Conservation (phyloP, 2,329 filamentous ascomycete species). For the Xylariaceae sp. region DNA sequence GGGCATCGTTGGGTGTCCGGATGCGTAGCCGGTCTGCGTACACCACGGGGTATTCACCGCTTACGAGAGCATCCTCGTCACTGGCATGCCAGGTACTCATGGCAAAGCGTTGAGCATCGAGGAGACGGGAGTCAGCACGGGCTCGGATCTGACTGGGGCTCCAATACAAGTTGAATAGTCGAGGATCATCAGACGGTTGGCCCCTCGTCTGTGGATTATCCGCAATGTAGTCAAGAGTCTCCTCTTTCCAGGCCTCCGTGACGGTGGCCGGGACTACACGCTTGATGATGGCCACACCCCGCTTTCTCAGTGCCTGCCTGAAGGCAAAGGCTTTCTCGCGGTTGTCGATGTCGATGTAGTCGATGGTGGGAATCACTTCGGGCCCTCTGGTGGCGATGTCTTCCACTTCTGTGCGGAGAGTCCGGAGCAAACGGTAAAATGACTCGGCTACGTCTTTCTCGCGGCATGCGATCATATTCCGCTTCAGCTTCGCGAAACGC, state of each 20-base stretch:
- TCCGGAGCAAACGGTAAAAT: slow-evolving; percentile 38
- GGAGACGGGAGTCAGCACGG: slow-evolving; percentile 57
- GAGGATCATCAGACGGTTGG: slow-evolving; percentile 59
- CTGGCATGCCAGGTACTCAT: slow-evolving; percentile 58
- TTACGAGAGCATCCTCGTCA: slow-evolving; percentile 44
- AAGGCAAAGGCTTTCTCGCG: slow-evolving; percentile 26
- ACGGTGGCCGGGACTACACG: slow-evolving; percentile 60
- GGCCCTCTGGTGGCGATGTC: slow-evolving; percentile 33
- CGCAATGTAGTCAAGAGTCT: slow-evolving; percentile 58
- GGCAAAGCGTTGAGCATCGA: slow-evolving; percentile 57
- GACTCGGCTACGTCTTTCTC: slow-evolving; percentile 36
- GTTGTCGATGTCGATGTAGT: slow-evolving; percentile 37
- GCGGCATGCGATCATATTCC: slow-evolving; percentile 35
- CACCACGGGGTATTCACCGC: slow-evolving; percentile 50
- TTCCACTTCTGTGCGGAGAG: slow-evolving; percentile 36
- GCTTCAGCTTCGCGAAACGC: slow-evolving; percentile 41
- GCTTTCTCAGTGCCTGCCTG: slow-evolving; percentile 40
- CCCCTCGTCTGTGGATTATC: slow-evolving; percentile 55
- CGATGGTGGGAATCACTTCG: slow-evolving; percentile 38
- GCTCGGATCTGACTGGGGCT: slow-evolving; percentile 62
- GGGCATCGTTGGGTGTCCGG: slow-evolving; percentile 61
- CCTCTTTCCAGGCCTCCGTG: slow-evolving; percentile 60
- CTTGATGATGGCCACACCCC: slow-evolving; percentile 60
- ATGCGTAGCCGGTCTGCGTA: slow-evolving; percentile 71
- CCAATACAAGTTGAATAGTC: slow-evolving; percentile 73